Conservation (phyloP, 768 basidiomycete genomes). For the Ramaria sp. region DNA sequence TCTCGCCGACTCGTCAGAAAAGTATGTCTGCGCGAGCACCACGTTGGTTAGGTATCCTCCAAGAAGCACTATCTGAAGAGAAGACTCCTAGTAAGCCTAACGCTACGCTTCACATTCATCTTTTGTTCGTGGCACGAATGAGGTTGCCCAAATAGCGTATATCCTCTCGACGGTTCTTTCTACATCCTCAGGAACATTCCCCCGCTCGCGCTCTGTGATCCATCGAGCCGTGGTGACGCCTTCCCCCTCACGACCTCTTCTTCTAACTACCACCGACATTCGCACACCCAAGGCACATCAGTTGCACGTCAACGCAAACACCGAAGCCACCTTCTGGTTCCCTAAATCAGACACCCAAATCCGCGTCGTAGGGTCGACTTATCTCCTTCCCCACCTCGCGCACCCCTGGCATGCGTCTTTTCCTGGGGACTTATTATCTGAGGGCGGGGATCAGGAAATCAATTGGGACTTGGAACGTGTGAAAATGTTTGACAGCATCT, state of each 20-base stretch:
- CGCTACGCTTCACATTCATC: neutral
- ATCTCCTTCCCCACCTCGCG: constrained; percentile 41
- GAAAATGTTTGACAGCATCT: constrained; percentile 50
- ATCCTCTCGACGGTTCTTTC: constrained; percentile 1
- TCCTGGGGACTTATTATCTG: constrained; percentile 21
- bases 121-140: neutral
- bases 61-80: neutral
- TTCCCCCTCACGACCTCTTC: constrained; percentile 40
- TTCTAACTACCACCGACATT: constrained; percentile 62
- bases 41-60: neutral
- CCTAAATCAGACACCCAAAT: constrained; percentile 59
- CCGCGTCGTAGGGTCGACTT: constrained; percentile 49
- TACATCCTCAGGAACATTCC: neutral
- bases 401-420: constrained; percentile 23
- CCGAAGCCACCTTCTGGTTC: constrained; percentile 72
- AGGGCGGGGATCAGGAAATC: constrained; percentile 29
- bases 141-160: neutral
- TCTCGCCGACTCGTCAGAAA: no score
- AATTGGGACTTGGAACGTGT: constrained; percentile 61
- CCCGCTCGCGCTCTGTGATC: constrained; percentile 39
- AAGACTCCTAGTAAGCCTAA: neutral
- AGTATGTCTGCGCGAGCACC: neutral
- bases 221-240: constrained; percentile 49
- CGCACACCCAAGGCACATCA: constrained; percentile 61
- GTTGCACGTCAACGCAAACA: constrained; percentile 34